These are phyloP conservation scores for Quercus aquifolioides DNA, from an alignment of 306 rosid genomes.

Conservation along the genomic window DNA sequence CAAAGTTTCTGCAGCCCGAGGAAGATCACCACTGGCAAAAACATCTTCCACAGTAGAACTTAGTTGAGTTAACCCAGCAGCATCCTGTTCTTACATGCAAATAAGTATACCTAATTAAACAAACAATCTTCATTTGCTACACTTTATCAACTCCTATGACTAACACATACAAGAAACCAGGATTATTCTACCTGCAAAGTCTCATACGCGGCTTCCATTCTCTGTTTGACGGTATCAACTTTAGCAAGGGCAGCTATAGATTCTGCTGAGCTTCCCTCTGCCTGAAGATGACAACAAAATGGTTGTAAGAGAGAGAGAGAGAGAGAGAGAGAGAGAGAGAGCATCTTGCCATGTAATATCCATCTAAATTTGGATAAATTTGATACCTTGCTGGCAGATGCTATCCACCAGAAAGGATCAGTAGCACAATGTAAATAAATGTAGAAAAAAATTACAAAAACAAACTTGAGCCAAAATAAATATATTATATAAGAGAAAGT, in stretches of 20 bases:
- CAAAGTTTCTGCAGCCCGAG: conserved; percentile 89
- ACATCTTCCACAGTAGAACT: conserved; percentile 97
- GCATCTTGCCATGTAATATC: not conserved
- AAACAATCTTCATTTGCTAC: not conserved
- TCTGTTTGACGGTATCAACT: conserved; percentile 92
- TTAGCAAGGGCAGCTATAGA: conserved; percentile 92
- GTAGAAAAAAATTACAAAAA: not conserved
- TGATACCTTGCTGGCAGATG: not conserved
- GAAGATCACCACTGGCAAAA: conserved; percentile 97
- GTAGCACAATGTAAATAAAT: not conserved
- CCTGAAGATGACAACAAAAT: conserved; percentile 37
- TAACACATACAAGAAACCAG: conserved; percentile 5
- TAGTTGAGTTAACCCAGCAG: conserved; percentile 96
- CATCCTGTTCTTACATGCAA: conserved; percentile 62
- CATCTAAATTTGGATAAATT: not conserved
- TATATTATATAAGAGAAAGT: not conserved
- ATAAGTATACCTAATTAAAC: conserved; percentile 6
- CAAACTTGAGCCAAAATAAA: not conserved
- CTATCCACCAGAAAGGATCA: not conserved
- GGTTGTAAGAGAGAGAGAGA: not conserved
- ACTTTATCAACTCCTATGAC: not conserved
- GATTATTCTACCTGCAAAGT: conserved; percentile 69
- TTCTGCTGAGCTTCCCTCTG: conserved; percentile 97
- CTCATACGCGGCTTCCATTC: conserved; percentile 97
- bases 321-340: not conserved